phyloP scores from a whole-genome alignment of 257 asterid species.

The Ballota nigra region DNA sequence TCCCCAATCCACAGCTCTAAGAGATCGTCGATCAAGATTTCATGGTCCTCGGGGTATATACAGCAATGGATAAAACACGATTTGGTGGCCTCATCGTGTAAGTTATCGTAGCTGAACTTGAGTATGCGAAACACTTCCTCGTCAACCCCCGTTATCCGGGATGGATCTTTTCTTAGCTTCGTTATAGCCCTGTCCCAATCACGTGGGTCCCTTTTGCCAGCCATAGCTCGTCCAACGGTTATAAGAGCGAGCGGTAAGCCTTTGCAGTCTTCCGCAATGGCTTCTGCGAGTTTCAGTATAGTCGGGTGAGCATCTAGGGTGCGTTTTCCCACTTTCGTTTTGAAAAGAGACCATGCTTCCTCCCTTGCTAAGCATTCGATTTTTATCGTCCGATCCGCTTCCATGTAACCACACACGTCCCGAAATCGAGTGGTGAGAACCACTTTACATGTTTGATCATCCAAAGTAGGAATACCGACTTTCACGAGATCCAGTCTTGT shows the following conservation, averaged over 20 bases:
- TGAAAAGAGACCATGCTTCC: conserved; percentile 24
- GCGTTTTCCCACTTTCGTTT: conserved; percentile 21
- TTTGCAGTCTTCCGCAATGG: conserved; percentile 25
- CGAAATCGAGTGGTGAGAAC: conserved; percentile 21
- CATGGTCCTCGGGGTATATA: conserved; percentile 31
- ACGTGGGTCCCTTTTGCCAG: conserved; percentile 19
- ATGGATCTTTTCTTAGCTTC: conserved; percentile 23
- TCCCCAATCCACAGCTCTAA: conserved; percentile 29
- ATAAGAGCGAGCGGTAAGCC: conserved; percentile 30
- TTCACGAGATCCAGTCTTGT: conserved; percentile 25
- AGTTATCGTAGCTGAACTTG: conserved; percentile 24
- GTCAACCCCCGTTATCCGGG: conserved; percentile 22
- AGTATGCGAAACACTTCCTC: conserved; percentile 24
- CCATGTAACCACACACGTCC: conserved; percentile 23
- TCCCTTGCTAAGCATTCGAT: conserved; percentile 23
- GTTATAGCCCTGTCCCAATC: conserved; percentile 29
- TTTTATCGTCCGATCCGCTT: conserved; percentile 17
- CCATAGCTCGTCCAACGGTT: conserved; percentile 29
- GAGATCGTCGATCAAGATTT: conserved; percentile 21
- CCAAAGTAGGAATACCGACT: conserved; percentile 26
- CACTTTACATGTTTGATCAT: conserved; percentile 21
- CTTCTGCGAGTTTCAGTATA: conserved; percentile 20
- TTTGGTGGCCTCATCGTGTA: conserved; percentile 9
- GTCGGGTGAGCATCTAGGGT: conserved; percentile 22
- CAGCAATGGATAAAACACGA: conserved; percentile 23